These are phyloP conservation scores for Acarospora socialis DNA, from an alignment of 2,329 filamentous ascomycete species.

Conservation along the genomic window DNA sequence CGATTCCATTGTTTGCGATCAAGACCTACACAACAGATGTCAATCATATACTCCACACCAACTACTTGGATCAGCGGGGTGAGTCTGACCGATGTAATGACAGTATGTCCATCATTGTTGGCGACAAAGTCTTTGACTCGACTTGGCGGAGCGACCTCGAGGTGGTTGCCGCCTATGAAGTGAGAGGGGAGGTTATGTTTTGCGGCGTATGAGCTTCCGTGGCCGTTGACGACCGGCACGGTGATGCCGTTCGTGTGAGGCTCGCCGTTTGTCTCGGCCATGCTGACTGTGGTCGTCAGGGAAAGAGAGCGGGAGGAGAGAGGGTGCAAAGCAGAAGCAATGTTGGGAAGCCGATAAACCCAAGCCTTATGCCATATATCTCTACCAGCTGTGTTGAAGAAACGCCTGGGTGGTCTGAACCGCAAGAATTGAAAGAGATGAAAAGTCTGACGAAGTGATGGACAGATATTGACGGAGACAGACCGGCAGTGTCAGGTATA, in stretches of 20 bases:
- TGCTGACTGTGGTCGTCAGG: too few species aligned
- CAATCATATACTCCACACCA: constrained; percentile 7
- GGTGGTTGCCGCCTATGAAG: constrained; percentile 89
- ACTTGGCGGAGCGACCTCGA: constrained; percentile 67
- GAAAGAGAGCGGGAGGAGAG: too few species aligned
- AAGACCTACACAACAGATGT: constrained; percentile 54
- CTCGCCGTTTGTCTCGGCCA: constrained; percentile 21
- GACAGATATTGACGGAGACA: too few species aligned
- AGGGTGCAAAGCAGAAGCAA: too few species aligned
- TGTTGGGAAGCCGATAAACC: too few species aligned
- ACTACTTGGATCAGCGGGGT: background rate
- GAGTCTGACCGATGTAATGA: constrained; percentile 81
- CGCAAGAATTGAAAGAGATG: too few species aligned
- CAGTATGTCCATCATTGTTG: constrained; percentile 80
- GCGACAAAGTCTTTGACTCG: constrained; percentile 95
- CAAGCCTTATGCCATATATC: too few species aligned
- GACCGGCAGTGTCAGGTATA: too few species aligned
- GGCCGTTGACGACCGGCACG: constrained; percentile 11
- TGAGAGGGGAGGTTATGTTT: constrained; percentile 76
- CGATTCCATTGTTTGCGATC: constrained; percentile 99
- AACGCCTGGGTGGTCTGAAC: too few species aligned
- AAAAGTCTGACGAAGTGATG: too few species aligned
- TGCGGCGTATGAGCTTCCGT: constrained; percentile 54
- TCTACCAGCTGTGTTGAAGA: too few species aligned
- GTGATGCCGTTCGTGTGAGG: constrained; percentile 23